Conservation (phyloP, 1,139 yeast species). For the Blastobotrys buckinghamii region DNA sequence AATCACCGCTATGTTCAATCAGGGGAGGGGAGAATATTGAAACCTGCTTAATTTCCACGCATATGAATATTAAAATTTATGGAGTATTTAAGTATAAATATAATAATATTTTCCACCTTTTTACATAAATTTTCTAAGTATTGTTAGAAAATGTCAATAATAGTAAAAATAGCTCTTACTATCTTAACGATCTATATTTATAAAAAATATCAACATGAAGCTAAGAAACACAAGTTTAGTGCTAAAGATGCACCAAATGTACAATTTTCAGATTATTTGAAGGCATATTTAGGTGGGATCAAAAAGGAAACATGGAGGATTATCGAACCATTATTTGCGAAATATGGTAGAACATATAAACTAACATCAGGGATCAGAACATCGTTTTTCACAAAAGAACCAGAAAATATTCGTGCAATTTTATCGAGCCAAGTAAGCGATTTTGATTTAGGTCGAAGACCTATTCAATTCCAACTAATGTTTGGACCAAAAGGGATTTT, state of each 20-base stretch:
- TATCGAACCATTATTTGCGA: background rate
- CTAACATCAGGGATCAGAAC: slow-evolving; percentile 1
- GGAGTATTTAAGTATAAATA: no score
- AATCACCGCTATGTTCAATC: no score
- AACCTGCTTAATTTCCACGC: no score
- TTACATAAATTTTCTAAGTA: no score
- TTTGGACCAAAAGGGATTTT: slow-evolving; percentile 50
- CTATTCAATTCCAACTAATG: slow-evolving; percentile 39
- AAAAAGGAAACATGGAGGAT: slow-evolving; percentile 5
- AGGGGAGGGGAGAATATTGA: no score
- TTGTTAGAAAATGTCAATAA: no score
- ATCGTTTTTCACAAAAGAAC: slow-evolving; percentile 39
- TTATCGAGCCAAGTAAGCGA: slow-evolving; percentile 41
- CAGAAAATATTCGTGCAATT: slow-evolving; percentile 38
- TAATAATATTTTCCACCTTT: no score
- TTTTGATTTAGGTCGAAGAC: slow-evolving; percentile 46
- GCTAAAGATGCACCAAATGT: background rate
- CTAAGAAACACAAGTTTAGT: background rate
- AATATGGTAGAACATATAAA: slow-evolving; percentile 5
- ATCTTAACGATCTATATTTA: no score
- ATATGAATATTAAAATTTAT: no score
- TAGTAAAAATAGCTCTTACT: background rate
- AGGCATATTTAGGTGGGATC: background rate
- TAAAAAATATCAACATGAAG: background rate
- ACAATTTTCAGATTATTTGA: background rate